A percentile compares a stretch with the other conserved stretches of the same genome.
These are phyloP conservation scores for Dothideomycetes sp. DNA, from an alignment of 2,329 filamentous ascomycete species.

Conservation along the genomic window DNA sequence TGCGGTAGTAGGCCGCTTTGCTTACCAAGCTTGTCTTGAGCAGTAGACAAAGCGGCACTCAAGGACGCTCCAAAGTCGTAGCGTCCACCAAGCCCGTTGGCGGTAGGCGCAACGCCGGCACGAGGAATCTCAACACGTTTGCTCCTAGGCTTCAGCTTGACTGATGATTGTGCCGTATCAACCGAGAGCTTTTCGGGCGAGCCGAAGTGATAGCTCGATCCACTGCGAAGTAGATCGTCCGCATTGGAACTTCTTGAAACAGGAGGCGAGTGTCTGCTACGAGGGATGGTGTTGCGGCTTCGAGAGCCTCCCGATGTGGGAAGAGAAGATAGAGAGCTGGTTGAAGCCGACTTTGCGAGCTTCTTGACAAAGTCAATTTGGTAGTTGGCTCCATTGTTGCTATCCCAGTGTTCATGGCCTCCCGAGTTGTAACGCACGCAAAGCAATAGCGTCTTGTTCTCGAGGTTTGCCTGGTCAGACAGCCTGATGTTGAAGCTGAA, in stretches of 20 bases:
- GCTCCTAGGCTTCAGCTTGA: constrained; percentile 62
- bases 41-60: constrained; percentile 67
- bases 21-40: constrained; percentile 55
- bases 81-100: constrained; percentile 68
- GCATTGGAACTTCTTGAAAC: constrained; percentile 49
- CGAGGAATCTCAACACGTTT: constrained; percentile 52
- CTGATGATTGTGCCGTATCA: constrained; percentile 41
- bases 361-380: constrained; percentile 89
- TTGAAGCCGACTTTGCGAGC: constrained; percentile 39
- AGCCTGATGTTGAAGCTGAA: constrained; percentile 94
- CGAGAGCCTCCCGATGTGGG: constrained; percentile 22
- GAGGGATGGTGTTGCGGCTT: constrained; percentile 45
- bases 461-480: constrained; percentile 81
- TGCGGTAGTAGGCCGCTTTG: constrained; percentile 38
- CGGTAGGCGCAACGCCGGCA: constrained; percentile 36
- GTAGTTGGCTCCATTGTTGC: constrained; percentile 79
- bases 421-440: constrained; percentile 82
- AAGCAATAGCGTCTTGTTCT: constrained; percentile 85
- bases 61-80: constrained; percentile 96
- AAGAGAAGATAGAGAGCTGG: constrained; percentile 32
- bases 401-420: constrained; percentile 89
- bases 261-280: constrained; percentile 38
- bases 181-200: constrained; percentile 43
- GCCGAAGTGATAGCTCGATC: constrained; percentile 36
- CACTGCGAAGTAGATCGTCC: constrained; percentile 56